Evolutionary conservation across 805 yeast species (phyloP), one percentile per base, ranked within the genome.

Genomic region (Metschnikowia kofuensis): DNA sequence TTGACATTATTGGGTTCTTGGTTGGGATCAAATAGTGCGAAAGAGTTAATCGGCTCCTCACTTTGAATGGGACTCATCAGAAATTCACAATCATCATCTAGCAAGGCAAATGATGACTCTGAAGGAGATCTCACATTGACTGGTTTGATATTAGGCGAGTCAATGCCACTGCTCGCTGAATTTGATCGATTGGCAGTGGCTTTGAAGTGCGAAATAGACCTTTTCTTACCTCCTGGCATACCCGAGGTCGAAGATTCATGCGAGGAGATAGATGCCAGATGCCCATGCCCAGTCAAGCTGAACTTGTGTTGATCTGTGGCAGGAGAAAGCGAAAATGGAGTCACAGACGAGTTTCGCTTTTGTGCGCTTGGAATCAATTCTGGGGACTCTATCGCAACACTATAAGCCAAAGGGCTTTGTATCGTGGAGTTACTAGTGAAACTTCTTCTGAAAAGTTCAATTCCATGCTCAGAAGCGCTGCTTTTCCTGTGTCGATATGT

Each of bases 21-120:
- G 48, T 77, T 78, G 0, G 96, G 96, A 63, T 90, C 90, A 62
- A 83, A 89, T 38, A 91, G 73, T 0, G 90, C 89, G 52, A 78
- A 77, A 6, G 68, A 64, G 6, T 68, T 61, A 11, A 65, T 55
- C 6, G 49, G 41, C 1, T 49, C 53, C n/a, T 59, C 56, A 7
- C 56, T 41, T 26, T 65, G 71, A 2, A 57, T 54, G 0, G 70
- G 68, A 37, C 64, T 61, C 35, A 64, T 61, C 42, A 59, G 67
- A 48, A 64, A 65, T 40, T 56, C 59, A 32, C 47, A 47, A 49
- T 78, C 83, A 44, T 80, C 85, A 16, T 79, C 84, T 26, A 76
- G 68, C 2, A 79, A 62, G 0, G 80, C 76, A 64, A 83, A 79
- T 0, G 86, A 81, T 0, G 83, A 70, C 42, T 82, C 87, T 0